These are phyloP conservation scores for Populus pruinosa DNA, from an alignment of 345 rosid species.

Conservation along the genomic window DNA sequence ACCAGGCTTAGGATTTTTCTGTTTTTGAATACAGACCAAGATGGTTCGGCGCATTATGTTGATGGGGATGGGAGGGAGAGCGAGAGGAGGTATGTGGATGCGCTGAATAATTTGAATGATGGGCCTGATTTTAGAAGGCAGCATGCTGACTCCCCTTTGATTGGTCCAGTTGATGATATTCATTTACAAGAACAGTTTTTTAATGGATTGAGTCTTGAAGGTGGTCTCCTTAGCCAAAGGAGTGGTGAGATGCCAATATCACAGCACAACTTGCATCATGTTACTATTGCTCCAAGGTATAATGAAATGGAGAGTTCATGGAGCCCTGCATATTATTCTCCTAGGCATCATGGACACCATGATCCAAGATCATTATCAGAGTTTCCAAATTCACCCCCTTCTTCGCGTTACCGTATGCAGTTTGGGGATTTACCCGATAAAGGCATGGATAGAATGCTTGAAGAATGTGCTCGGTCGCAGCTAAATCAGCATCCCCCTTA, in stretches of 20 bases:
- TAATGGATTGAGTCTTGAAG: slow-evolving; percentile 50
- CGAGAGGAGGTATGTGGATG: slow-evolving; percentile 93
- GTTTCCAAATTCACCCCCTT: slow-evolving; percentile 76
- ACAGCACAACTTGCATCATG: slow-evolving; percentile 56
- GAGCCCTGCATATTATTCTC: slow-evolving; percentile 80
- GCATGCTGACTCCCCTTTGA: slow-evolving; percentile 50
- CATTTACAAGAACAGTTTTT: slow-evolving; percentile 41
- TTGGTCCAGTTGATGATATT: slow-evolving; percentile 38
- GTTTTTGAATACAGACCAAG: slow-evolving; percentile 66
- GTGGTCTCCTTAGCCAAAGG: slow-evolving; percentile 58
- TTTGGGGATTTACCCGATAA: slow-evolving; percentile 63
- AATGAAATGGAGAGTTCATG: slow-evolving; percentile 72
- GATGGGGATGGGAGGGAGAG: slow-evolving; percentile 82
- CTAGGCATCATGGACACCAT: slow-evolving; percentile 74
- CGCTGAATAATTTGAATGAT: slow-evolving; percentile 80
- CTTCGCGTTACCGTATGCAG: slow-evolving; percentile 59
- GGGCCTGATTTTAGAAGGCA: slow-evolving; percentile 59
- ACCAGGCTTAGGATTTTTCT: slow-evolving; percentile 94
- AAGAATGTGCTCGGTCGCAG: slow-evolving; percentile 65
- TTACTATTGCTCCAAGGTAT: slow-evolving; percentile 57
- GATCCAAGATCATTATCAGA: slow-evolving; percentile 64
- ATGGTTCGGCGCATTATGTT: slow-evolving; percentile 53
- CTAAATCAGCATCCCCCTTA: slow-evolving; percentile 46
- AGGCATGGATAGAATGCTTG: slow-evolving; percentile 60
- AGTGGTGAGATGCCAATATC: slow-evolving; percentile 45